phyloP scores from a whole-genome alignment of 1,139 yeast species.

The Geotrichum aggregatum region DNA sequence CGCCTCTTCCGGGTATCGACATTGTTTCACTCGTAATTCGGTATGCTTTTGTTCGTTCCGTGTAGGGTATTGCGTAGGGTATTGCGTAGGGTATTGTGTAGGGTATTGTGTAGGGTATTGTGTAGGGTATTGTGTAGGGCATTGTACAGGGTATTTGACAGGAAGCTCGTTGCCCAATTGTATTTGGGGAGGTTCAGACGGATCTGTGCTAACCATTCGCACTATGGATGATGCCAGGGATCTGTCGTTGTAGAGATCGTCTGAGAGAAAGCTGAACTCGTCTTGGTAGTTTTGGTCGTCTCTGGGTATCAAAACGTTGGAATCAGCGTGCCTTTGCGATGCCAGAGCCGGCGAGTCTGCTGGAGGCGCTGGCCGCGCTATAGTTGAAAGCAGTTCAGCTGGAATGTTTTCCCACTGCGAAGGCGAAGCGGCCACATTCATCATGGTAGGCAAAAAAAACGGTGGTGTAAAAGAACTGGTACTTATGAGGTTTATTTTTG shows the following conservation, averaged over 20 bases:
- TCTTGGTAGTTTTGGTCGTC: conserved; percentile 15
- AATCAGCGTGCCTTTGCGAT: not conserved
- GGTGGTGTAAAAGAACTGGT: no score
- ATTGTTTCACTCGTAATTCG: not conserved
- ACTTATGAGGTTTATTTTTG: no score
- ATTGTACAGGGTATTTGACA: not conserved
- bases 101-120: not conserved
- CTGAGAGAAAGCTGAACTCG: conserved; percentile 9
- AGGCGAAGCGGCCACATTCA: conserved; percentile 1
- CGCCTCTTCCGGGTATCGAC: not conserved
- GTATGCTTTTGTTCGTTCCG: not conserved
- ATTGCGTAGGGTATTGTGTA: no score
- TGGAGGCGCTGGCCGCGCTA: not conserved
- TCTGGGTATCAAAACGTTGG: conserved; percentile 11
- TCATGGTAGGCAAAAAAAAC: not conserved
- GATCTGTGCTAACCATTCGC: conserved; percentile 1
- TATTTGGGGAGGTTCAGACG: not conserved
- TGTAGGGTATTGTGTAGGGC: no score
- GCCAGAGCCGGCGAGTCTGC: not conserved
- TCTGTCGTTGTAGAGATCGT: conserved; percentile 9
- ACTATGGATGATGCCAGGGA: conserved; percentile 16
- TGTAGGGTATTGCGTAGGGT: not conserved
- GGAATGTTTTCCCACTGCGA: conserved; percentile 13
- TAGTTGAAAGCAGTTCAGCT: not conserved
- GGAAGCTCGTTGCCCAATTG: conserved; percentile 14